Base-by-base conservation (phyloP, 1,139 yeast species). In the Neolecta irregularis region DNA sequence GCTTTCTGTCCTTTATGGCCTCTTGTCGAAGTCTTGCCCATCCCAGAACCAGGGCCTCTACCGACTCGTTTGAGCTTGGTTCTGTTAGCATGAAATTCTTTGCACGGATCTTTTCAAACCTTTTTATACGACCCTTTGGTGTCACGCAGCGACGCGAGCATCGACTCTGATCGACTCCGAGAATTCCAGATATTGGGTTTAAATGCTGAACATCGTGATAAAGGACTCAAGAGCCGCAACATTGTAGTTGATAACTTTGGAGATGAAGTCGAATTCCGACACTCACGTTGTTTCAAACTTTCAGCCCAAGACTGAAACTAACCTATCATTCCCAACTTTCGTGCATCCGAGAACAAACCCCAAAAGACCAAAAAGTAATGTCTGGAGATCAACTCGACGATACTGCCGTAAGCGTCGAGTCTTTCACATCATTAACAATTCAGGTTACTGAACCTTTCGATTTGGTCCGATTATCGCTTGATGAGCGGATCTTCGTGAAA, bases 1-100 rank as follows among this genome's bases (percentile, higher is more conserved):
- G 96, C 95, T 60, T 85, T 85, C 56, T 88, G 98, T 71, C 99
- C 99, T 60, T 85, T 91, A 53, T 81, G 94, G 64, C 99, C 99
- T 55, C 98, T 70, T 34, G 94, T 93, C 3, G 96, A 73, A 2
- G 96, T 88, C 58, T 85, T 83, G 61, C 99, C 66, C 47, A 64
- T 62, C 11, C 93, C 93, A 32, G 93, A 76, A 23, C 93, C 88
- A 25, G 94, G 93, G 60, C 98, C 98, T 62, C 99, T 74, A 56
- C 99, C 98, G 22, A 88, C 65, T 56, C 95, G 69, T 53, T 76
- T 81, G 19, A 15, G 30, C 37, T 33, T 18, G 8, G 11, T 23
- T 25, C 15, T 19, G 16, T 31, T 23, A 11, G 30, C 22, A 30
- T 31, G 24, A 3, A 12, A 28, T 12, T 20, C 20, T 16, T 28